phyloP scores from a whole-genome alignment of 495 filamentous ascomycete species.

The Penicillium simplicissimum region DNA sequence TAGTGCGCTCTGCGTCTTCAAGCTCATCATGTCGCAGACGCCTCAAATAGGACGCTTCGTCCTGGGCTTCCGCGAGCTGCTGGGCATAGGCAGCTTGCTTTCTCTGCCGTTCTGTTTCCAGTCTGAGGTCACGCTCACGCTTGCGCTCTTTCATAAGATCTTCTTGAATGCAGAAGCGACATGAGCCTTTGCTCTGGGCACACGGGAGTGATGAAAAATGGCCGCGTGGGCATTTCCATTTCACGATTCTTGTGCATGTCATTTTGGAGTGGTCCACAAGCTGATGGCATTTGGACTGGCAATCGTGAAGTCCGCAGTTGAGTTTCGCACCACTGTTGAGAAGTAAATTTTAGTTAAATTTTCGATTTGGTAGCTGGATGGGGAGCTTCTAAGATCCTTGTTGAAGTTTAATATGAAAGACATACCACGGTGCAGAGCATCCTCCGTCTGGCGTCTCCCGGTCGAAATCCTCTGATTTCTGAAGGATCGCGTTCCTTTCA shows the following conservation, averaged over 20 bases:
- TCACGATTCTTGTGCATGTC: conserved; percentile 50
- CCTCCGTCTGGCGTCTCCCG: conserved; percentile 69
- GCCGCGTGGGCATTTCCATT: conserved; percentile 50
- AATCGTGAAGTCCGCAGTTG: conserved; percentile 63
- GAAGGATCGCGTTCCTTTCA: conserved; percentile 46
- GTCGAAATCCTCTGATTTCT: conserved; percentile 56
- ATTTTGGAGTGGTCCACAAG: conserved; percentile 67
- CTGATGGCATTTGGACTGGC: conserved; percentile 63
- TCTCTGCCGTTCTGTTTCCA: conserved; percentile 52
- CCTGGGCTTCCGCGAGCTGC: conserved; percentile 55
- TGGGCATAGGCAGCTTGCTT: conserved; percentile 52
- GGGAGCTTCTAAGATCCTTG: neutral
- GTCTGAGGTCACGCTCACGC: conserved; percentile 51
- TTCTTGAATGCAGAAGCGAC: conserved; percentile 49
- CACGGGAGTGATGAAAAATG: conserved; percentile 51
- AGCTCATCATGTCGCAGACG: conserved; percentile 45
- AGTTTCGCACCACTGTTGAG: conserved; percentile 51
- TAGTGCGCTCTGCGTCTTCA: conserved; percentile 45
- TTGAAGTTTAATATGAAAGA: conserved; percentile 8
- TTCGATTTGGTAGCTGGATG: neutral
- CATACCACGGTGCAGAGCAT: conserved; percentile 66
- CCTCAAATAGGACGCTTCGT: conserved; percentile 57
- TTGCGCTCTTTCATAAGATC: conserved; percentile 38
- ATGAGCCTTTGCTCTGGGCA: conserved; percentile 21
- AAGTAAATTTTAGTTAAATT: neutral